These are phyloP conservation scores for Ascochyta lentis DNA, from an alignment of 2,329 filamentous ascomycete species.

Conservation along the genomic window DNA sequence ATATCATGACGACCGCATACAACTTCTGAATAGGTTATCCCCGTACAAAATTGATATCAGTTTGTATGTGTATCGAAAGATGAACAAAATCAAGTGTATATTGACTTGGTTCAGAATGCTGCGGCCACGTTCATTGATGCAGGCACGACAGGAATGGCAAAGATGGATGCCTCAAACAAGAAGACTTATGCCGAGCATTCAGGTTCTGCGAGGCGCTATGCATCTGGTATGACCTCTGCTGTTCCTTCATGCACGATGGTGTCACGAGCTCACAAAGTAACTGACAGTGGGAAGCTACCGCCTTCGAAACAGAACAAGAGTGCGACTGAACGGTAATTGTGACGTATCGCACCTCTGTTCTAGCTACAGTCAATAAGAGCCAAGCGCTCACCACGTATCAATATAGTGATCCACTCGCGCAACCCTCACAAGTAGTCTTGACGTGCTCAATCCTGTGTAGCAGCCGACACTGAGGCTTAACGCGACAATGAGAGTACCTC, in stretches of 20 bases:
- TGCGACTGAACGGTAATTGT: neutral
- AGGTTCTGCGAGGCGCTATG: neutral
- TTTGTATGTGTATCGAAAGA: too few relatives aligned
- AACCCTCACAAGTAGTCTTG: neutral
- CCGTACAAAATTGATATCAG: too few relatives aligned
- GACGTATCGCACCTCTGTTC: neutral
- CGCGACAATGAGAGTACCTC: neutral
- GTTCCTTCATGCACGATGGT: slow-evolving; percentile 8
- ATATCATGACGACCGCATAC: too few relatives aligned
- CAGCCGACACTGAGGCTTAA: neutral
- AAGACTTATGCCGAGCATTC: neutral
- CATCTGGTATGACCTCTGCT: neutral
- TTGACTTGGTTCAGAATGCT: neutral
- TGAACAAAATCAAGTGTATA: too few relatives aligned
- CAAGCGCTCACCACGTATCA: neutral
- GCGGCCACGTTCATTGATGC: slow-evolving; percentile 1
- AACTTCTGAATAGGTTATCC: too few relatives aligned
- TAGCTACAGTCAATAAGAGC: neutral
- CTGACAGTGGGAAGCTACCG: slow-evolving; percentile 1
- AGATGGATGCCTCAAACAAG: neutral
- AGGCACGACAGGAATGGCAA: neutral
- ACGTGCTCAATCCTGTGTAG: neutral
- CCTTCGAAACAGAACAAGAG: slow-evolving; percentile 1
- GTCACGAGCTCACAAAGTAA: neutral
- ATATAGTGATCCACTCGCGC: neutral